Base-by-base conservation (phyloP, 2,329 filamentous ascomycete species). In the Gnomoniopsis smithogilvyi region DNA sequence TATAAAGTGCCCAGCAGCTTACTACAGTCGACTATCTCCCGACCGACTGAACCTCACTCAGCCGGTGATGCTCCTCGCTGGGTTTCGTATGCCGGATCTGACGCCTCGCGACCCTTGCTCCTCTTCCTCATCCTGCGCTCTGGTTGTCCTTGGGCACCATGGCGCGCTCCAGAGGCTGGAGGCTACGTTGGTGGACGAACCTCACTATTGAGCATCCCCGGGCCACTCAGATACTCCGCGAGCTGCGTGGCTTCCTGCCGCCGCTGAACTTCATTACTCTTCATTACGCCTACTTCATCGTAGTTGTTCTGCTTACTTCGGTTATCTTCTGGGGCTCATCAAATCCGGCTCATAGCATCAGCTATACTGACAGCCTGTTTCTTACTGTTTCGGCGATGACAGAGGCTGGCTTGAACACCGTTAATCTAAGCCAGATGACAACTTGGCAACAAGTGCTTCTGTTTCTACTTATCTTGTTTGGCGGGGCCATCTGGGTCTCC, bases 361-460 rank as follows among this genome's bases (percentile, higher is more conserved):
- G 73, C 49, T 91, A 86, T 70, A 79, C 79, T 41, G 87, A 91
- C 67, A 79, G 83, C n/a, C 70, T 91, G 17, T 91, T 90, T 68
- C 71, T 90, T 54, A 81, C 82, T 53, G 78, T 86, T 45, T 88
- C 84, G 57, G 86, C 87, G 47, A 86, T 90, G 75, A 89, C 86
- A 7, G 78, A 84, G 55, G 82, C 87, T 7, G 88, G 88, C 0
- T 74, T 91, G 58, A 90, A 89, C 65, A 88, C 87, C 1, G 80
- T 86, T 64, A 84, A 88, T 67, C 72, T 90, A 24, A 86, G 82
- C 57, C 74, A 78, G 30, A 67, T 91, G 66, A 90, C 85, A 43
- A 86, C 82, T 0, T 88, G 86, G 67, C 88, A 91, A 69, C 89
- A 91, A 69, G 73, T 83, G 30, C 72, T 89, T 43, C 75, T 91